A percentile compares a stretch with the other conserved stretches of the same genome.
These are phyloP conservation scores for Imleria badia DNA, from an alignment of 768 basidiomycete species.

Conservation along the genomic window DNA sequence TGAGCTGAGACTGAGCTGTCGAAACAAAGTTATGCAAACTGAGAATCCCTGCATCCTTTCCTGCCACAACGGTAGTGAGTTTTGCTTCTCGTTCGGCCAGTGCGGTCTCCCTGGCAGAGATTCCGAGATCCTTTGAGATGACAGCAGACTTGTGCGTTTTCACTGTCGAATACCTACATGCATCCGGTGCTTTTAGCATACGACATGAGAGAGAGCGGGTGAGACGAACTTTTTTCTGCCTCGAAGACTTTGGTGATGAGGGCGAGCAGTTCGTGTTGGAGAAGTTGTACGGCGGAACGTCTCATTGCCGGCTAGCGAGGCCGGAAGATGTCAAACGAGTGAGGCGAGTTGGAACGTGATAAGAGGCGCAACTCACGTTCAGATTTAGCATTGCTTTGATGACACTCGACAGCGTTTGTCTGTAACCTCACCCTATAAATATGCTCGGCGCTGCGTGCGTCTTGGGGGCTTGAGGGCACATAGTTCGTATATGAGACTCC, in stretches of 20 bases:
- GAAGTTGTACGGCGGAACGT: conserved; percentile 75
- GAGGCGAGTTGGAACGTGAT: neutral
- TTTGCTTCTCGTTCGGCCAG: conserved; percentile 57
- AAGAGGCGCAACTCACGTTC: conserved; percentile 51
- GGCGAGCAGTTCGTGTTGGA: conserved; percentile 76
- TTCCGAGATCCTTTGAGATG: conserved; percentile 59
- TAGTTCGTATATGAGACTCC: conserved; percentile 94
- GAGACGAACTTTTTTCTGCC: conserved; percentile 66
- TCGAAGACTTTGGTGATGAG: conserved; percentile 71
- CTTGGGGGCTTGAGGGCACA: conserved; percentile 92
- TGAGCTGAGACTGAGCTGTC: conserved; percentile 40
- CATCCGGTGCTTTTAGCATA: neutral
- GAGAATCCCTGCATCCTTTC: conserved; percentile 62
- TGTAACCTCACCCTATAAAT: conserved; percentile 81
- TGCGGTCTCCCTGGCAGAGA: conserved; percentile 53
- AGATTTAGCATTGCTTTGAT: conserved; percentile 88
- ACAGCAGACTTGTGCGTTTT: conserved; percentile 60
- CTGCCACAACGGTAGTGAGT: conserved; percentile 43
- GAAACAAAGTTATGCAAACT: conserved; percentile 45
- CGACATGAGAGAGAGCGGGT: neutral
- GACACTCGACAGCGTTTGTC: conserved; percentile 63
- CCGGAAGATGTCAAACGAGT: neutral
- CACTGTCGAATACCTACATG: conserved; percentile 56
- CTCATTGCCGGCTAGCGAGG: conserved; percentile 74
- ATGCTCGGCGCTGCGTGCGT: conserved; percentile 84